Evolutionary conservation across 768 basidiomycete genomes (phyloP).

Genomic region (Galerina marginata): DNA sequence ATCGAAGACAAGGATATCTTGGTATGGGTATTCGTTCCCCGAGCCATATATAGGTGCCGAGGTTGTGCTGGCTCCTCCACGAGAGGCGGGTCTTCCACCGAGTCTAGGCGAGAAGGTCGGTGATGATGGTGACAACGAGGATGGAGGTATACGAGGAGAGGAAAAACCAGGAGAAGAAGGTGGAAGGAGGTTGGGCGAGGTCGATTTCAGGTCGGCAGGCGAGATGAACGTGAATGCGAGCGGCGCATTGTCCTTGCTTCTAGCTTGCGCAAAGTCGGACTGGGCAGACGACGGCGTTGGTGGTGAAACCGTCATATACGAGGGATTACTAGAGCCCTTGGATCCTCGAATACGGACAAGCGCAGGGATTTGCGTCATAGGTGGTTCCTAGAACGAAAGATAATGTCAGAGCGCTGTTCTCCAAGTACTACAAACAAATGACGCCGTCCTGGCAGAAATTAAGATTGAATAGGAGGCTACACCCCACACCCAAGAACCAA

Average conservation of each 20-base stretch:
- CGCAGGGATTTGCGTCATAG: conserved; percentile 59
- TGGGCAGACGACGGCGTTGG: not conserved
- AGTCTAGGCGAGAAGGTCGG: conserved; percentile 29
- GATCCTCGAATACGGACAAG: conserved; percentile 56
- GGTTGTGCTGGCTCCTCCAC: not conserved
- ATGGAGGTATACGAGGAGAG: conserved; percentile 9
- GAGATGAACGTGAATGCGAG: conserved; percentile 64
- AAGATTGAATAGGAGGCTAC: too few relatives aligned
- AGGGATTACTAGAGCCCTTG: conserved; percentile 24
- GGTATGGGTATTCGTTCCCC: conserved; percentile 47
- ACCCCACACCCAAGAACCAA: too few relatives aligned
- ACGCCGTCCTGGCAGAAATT: too few relatives aligned
- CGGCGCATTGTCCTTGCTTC: conserved; percentile 32
- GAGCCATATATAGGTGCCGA: not conserved
- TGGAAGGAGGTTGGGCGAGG: conserved; percentile 10
- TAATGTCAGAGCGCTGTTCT: too few relatives aligned
- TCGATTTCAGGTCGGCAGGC: conserved; percentile 28
- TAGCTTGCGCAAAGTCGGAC: not conserved
- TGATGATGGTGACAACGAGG: conserved; percentile 27
- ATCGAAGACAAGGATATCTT: conserved; percentile 75
- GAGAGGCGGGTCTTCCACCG: too few relatives aligned
- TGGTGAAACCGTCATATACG: not conserved
- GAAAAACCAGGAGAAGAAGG: conserved; percentile 12
- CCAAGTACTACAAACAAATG: too few relatives aligned
- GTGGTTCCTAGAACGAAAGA: conserved; percentile 44